These are phyloP conservation scores for Galerina sulciceps DNA, from an alignment of 768 basidiomycete species.

Conservation along the genomic window DNA sequence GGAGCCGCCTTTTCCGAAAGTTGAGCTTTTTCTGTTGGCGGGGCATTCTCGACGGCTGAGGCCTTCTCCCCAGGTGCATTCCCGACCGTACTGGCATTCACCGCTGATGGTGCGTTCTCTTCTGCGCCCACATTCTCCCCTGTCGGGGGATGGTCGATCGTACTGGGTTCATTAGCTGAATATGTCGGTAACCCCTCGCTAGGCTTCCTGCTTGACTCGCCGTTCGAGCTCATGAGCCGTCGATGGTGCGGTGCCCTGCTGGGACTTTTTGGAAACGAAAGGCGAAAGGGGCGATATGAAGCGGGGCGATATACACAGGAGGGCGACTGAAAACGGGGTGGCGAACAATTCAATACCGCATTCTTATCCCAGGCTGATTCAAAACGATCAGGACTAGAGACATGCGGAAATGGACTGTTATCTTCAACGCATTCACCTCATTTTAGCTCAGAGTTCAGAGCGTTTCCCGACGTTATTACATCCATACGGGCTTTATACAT, in stretches of 20 bases:
- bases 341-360: neutral
- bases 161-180: too few relatives aligned
- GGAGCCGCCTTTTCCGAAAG: neutral
- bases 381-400: conserved; percentile 1
- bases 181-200: too few relatives aligned
- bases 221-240: neutral
- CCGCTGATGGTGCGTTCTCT: too few relatives aligned
- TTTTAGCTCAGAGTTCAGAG: too few relatives aligned
- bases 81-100: too few relatives aligned
- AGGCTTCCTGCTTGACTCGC: neutral
- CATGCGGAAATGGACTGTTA: conserved; percentile 1
- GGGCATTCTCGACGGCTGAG: neutral
- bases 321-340: neutral
- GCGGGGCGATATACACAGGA: neutral
- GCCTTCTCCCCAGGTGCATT: neutral
- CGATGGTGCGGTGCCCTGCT: neutral
- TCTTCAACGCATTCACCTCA: neutral
- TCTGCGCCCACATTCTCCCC: too few relatives aligned
- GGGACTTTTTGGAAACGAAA: neutral
- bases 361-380: conserved; percentile 3
- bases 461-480: too few relatives aligned
- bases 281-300: neutral
- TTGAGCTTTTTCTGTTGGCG: neutral
- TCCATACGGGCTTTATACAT: too few relatives aligned
- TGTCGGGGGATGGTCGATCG: too few relatives aligned